Percentiles rank a stretch among this genome's conserved stretches.
These are phyloP conservation scores for Dioscorea alata DNA, from an alignment of 106 monocot genomes.

Conservation along the genomic window DNA sequence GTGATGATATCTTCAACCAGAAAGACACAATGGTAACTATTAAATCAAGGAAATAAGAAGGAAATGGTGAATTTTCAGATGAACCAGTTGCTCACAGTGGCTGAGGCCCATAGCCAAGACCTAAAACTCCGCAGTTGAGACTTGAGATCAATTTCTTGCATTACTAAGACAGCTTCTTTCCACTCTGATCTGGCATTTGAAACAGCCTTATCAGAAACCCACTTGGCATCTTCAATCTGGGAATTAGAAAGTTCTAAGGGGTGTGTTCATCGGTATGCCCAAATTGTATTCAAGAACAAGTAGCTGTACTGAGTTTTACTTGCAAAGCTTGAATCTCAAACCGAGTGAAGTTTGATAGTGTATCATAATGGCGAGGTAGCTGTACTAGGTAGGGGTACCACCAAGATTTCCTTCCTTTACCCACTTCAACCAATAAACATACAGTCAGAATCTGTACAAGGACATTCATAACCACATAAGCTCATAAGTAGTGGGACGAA, in stretches of 20 bases:
- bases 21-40: background rate
- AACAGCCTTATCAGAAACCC: slow-evolving; percentile 60
- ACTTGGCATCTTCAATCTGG: slow-evolving; percentile 84
- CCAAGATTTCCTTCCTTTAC: slow-evolving; percentile 70
- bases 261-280: background rate
- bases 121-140: slow-evolving; percentile 54
- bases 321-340: slow-evolving; percentile 66
- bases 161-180: slow-evolving; percentile 43
- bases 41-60: background rate
- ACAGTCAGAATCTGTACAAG: slow-evolving; percentile 59
- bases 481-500: too few relatives aligned
- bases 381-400: slow-evolving; percentile 84
- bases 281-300: background rate
- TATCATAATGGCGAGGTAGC: slow-evolving; percentile 58
- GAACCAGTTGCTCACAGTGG: slow-evolving; percentile 45
- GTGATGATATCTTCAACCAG: slow-evolving; percentile 60
- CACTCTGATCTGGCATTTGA: slow-evolving; percentile 53
- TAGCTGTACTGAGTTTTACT: slow-evolving; percentile 23
- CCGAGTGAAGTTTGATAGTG: slow-evolving; percentile 52
- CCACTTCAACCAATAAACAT: slow-evolving; percentile 87
- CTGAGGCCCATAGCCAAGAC: slow-evolving; percentile 94
- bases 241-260: background rate
- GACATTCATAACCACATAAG: background rate
- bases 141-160: slow-evolving; percentile 62
- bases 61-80: background rate